Percentiles rank a stretch among this genome's conserved stretches.
These are phyloP conservation scores for Microdochium paspali DNA, from an alignment of 2,329 filamentous ascomycete species.

Conservation along the genomic window DNA sequence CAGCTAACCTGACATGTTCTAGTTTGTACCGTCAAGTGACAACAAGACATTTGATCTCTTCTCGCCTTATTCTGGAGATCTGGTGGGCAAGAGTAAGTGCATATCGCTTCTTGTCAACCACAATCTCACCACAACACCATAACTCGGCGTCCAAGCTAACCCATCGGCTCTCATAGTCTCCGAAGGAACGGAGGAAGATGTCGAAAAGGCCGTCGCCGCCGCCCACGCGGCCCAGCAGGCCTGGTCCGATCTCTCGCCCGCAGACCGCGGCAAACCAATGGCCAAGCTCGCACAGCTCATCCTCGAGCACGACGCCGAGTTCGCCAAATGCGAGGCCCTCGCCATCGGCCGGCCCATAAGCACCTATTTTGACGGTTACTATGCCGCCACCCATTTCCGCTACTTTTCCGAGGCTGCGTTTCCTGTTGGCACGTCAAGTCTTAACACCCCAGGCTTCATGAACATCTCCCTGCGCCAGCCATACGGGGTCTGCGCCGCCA, in stretches of 20 bases:
- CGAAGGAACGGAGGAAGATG: conserved; percentile 8
- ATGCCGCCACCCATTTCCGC: conserved; percentile 4
- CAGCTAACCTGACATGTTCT: background rate
- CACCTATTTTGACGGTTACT: conserved; percentile 11
- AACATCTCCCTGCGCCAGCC: conserved; percentile 8
- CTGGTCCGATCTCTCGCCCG: conserved; percentile 10
- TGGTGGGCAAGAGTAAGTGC: background rate
- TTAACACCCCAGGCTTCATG: conserved; percentile 10
- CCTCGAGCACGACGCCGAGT: conserved; percentile 5
- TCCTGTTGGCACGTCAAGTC: conserved; percentile 9
- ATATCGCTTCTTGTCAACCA: background rate
- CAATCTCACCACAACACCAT: too few species aligned
- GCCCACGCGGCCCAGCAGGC: conserved; percentile 11
- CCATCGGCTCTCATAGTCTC: background rate
- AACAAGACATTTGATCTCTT: conserved; percentile 1
- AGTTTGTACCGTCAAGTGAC: background rate
- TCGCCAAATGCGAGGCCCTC: conserved; percentile 8
- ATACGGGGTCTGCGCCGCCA: conserved; percentile 7
- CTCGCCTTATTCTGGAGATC: background rate
- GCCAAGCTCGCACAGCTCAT: conserved; percentile 12
- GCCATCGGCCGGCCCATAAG: conserved; percentile 9
- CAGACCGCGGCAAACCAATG: conserved; percentile 8
- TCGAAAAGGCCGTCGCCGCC: conserved; percentile 12
- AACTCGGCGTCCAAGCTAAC: background rate
- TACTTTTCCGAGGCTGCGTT: conserved; percentile 10